Conservation (phyloP, 306 rosid species). For the Quercus suber region DNA sequence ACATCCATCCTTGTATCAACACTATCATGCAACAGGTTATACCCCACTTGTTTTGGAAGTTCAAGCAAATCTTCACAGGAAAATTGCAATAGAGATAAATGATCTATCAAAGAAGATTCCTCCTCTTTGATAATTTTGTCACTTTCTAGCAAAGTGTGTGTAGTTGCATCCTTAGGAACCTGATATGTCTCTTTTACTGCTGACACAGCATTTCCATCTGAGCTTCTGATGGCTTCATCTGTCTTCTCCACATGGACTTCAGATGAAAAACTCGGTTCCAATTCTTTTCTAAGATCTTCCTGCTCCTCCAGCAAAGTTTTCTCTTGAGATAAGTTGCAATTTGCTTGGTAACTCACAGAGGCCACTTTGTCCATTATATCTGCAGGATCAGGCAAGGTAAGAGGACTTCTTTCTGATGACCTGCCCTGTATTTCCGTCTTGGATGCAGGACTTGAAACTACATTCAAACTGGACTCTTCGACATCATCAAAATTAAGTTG, state of each 20-base stretch:
- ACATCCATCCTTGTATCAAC: neutral
- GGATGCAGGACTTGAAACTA: conserved; percentile 31
- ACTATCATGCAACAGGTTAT: conserved; percentile 4
- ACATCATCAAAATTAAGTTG: conserved; percentile 53
- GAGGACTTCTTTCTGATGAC: conserved; percentile 14
- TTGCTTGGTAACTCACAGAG: conserved; percentile 24
- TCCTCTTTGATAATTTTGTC: conserved; percentile 16
- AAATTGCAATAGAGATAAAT: conserved; percentile 22
- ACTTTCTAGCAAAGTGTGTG: conserved; percentile 19
- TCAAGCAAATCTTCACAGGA: conserved; percentile 23
- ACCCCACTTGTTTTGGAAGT: conserved; percentile 25
- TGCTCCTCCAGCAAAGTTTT: conserved; percentile 14
- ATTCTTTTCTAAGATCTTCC: conserved; percentile 33
- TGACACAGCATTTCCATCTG: conserved; percentile 16
- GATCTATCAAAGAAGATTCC: conserved; percentile 27
- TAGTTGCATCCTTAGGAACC: conserved; percentile 25
- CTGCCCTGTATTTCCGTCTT: conserved; percentile 23
- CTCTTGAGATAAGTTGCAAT: conserved; percentile 19
- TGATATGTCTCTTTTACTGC: conserved; percentile 23
- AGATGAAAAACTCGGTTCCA: conserved; percentile 11
- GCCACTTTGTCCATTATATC: conserved; percentile 24
- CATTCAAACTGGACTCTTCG: conserved; percentile 33
- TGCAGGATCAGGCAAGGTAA: conserved; percentile 23
- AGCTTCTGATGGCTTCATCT: conserved; percentile 6
- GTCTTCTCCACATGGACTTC: conserved; percentile 24